Base-by-base conservation (phyloP, 805 yeast species). In the Ascoidea tarda region DNA sequence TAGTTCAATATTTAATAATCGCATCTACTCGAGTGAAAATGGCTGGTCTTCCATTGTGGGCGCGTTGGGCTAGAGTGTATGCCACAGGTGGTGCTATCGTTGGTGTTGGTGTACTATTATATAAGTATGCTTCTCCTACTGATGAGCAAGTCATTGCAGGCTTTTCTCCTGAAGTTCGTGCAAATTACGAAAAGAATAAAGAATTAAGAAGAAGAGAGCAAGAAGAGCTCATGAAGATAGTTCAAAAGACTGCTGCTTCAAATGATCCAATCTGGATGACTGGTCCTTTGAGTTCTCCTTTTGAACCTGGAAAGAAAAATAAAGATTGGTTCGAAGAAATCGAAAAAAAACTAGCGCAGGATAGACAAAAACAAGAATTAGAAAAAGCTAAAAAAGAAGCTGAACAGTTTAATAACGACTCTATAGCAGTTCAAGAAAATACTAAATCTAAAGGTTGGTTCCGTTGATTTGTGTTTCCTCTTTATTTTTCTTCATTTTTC, bases 221-320 rank as follows among this genome's bases (percentile, higher is more conserved):
- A 61, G 74, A 75, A 57, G 83, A 78, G 60, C 64, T 86, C 56
- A 83, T 84, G 76, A 77, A 77, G 57, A 79, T 84, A 32, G 90
- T 79, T 0, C 70, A 75, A 53, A 62, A 75, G 56, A 84, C 93
- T 0, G 67, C 87, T 2, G 72, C 75, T 1, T 81, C 88, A 14
- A 73, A 81, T 58, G 88, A 84, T 53, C 95, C 95, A 0, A 79
- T 85, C 50, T 86, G 95, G 95, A 82, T 77, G 63, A 80, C 95
- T 0, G 95, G 90, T 0, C 70, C 79, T 1, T 75, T 86, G 46
- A 68, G 71, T 48, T 75, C 83, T 1, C 93, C 95, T 0, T 84
- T 85, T 76, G 91, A 76, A 52, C 60, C 58, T 46, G 59, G 63
- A 16, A 57, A 58, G n/a, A 62, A 62, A 50, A 59, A 55, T 47